Percentiles rank a stretch among this genome's conserved stretches.
phyloP scores from a whole-genome alignment of 2,329 filamentous ascomycete species.

The Dactylonectria macrodidyma region DNA sequence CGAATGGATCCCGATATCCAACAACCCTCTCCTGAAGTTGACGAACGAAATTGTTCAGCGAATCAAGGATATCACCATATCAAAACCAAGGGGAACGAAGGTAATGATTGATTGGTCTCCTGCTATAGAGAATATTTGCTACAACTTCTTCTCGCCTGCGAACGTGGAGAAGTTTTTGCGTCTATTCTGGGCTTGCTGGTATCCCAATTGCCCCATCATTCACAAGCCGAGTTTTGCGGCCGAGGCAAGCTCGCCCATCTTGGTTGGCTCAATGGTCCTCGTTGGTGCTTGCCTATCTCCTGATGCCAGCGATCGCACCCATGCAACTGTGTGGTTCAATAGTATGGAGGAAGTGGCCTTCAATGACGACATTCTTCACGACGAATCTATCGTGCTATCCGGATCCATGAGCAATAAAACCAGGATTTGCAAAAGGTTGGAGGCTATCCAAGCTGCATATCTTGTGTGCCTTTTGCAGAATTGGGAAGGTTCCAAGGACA shows the following conservation, averaged over 20 bases:
- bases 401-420: background rate
- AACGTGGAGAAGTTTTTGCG: constrained; percentile 11
- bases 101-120: constrained; percentile 6
- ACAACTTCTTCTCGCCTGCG: constrained; percentile 5
- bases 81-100: constrained; percentile 9
- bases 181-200: constrained; percentile 17
- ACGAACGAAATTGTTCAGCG: constrained; percentile 2
- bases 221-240: constrained; percentile 5
- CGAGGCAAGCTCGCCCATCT: background rate
- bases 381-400: background rate
- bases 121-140: constrained; percentile 1
- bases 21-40: background rate
- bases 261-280: constrained; percentile 11
- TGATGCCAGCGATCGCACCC: background rate
- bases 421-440: background rate
- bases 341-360: constrained; percentile 12
- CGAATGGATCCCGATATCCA: background rate
- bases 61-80: constrained; percentile 4
- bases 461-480: background rate
- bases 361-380: background rate
- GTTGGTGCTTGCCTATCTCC: constrained; percentile 19
- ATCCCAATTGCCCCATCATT: constrained; percentile 8
- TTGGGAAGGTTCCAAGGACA: constrained; percentile 14
- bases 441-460: constrained; percentile 20
- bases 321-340: constrained; percentile 16